phyloP scores from a whole-genome alignment of 2,329 filamentous ascomycete genomes.

The Bretziella fagacearum region DNA sequence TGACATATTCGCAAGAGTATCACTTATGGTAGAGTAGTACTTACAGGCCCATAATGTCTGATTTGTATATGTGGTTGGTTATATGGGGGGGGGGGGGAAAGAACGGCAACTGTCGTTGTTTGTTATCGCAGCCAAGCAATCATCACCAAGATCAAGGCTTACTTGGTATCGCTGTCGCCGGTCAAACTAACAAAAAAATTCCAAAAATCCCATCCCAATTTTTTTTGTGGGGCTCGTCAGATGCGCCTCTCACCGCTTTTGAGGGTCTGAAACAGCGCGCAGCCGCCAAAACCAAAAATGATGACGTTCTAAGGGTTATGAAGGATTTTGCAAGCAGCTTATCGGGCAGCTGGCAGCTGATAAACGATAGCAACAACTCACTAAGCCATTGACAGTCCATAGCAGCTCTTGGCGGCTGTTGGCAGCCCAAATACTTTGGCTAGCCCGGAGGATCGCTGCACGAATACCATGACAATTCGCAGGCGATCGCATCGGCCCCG shows the following conservation, averaged over 20 bases:
- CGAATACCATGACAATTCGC: constrained; percentile 10
- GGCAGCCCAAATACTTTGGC: constrained; percentile 1
- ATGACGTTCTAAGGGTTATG: constrained; percentile 10
- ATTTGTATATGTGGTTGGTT: too few relatives aligned
- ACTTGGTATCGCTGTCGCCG: constrained; percentile 3
- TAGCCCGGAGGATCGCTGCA: constrained; percentile 2
- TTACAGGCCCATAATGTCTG: constrained; percentile 7
- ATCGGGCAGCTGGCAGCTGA: constrained; percentile 1
- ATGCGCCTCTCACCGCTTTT: constrained; percentile 13
- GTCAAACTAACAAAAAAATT: constrained; percentile 10
- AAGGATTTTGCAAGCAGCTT: not conserved
- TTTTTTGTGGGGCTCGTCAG: constrained; percentile 15
- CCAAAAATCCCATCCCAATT: constrained; percentile 5
- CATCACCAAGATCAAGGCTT: not conserved
- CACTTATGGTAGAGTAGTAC: not conserved
- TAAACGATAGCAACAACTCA: too few relatives aligned
- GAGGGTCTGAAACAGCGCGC: constrained; percentile 2
- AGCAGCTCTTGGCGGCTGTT: not conserved
- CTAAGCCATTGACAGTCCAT: not conserved
- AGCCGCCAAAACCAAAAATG: constrained; percentile 4
- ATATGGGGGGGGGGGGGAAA: not conserved
- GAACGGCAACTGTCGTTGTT: not conserved
- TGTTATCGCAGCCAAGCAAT: not conserved
- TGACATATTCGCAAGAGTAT: too few relatives aligned
- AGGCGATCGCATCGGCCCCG: constrained; percentile 15